Conservation (phyloP, 108 stramenopile genomes). For the Cyclotella choctawhatcheeana region DNA sequence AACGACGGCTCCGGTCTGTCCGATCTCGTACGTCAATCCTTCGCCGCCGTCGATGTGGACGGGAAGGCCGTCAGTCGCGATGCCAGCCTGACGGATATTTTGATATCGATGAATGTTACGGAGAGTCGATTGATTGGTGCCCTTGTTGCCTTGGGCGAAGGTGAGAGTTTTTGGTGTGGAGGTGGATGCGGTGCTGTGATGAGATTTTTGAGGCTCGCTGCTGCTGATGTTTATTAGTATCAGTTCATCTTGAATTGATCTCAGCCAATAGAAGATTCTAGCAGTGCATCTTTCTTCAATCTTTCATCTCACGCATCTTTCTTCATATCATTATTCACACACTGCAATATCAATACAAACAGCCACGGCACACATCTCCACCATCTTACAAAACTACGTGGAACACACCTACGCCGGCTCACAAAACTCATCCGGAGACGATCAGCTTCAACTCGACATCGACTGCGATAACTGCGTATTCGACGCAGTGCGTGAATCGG, state of each 20-base stretch:
- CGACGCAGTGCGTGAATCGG: constrained; percentile 47
- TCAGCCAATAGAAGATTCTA: background rate
- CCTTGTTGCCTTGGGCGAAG: constrained; percentile 54
- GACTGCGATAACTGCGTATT: constrained; percentile 76
- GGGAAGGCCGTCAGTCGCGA: constrained; percentile 36
- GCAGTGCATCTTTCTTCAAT: background rate
- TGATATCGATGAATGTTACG: constrained; percentile 35
- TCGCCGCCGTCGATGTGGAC: constrained; percentile 24
- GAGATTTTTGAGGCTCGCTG: background rate
- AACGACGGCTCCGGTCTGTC: constrained; percentile 38
- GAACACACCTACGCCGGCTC: constrained; percentile 71
- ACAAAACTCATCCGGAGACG: constrained; percentile 81
- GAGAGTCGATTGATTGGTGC: constrained; percentile 45
- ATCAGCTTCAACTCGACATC: constrained; percentile 86
- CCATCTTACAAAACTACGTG: constrained; percentile 58
- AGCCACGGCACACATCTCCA: constrained; percentile 59
- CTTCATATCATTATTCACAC: too few relatives aligned
- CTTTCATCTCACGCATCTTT: too few relatives aligned
- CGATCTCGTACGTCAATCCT: constrained; percentile 21
- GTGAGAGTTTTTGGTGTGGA: constrained; percentile 9
- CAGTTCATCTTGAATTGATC: background rate
- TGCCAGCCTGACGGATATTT: constrained; percentile 40
- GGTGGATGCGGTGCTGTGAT: background rate
- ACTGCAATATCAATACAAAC: too few relatives aligned
- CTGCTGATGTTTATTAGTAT: too few relatives aligned